A percentile compares a stretch with the other conserved stretches of the same genome.
Conservation (phyloP, 169 alveolate species). For the Eimeria falciformis region DNA sequence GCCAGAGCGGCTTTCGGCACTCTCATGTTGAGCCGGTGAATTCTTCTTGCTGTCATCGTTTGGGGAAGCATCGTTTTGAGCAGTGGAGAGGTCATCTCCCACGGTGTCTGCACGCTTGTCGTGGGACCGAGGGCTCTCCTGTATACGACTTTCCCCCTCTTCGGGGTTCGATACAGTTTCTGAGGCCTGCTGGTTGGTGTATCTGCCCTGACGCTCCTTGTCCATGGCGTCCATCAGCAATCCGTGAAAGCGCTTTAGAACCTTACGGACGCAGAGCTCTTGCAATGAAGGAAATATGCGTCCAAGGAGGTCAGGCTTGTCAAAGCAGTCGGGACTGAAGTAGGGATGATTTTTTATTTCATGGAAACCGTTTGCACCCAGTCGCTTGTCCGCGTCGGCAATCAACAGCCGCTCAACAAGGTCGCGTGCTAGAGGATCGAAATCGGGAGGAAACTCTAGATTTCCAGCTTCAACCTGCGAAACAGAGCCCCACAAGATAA, state of each 20-base stretch:
- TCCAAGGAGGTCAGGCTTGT: not conserved
- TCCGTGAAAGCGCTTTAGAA: conserved; percentile 4
- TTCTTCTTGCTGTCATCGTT: no score
- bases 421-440: conserved; percentile 80
- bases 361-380: conserved; percentile 78
- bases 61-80: no score
- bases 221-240: not conserved
- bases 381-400: conserved; percentile 82
- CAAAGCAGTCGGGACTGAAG: conserved; percentile 39
- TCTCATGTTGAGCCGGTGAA: no score
- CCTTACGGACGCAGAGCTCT: conserved; percentile 14
- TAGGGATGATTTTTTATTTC: conserved; percentile 80
- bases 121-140: no score
- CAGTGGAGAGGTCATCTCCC: no score
- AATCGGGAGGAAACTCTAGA: conserved; percentile 75
- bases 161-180: no score
- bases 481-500: not conserved
- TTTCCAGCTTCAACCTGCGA: conserved; percentile 73
- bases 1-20: no score
- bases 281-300: conserved; percentile 1
- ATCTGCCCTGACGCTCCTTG: not conserved
- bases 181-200: not conserved
- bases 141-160: no score
- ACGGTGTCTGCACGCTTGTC: no score
- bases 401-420: conserved; percentile 80